Evolutionary conservation across 208 protist genomes (phyloP), one percentile per base, ranked within the genome.

Genomic region (Leishmania amazonensis): DNA sequence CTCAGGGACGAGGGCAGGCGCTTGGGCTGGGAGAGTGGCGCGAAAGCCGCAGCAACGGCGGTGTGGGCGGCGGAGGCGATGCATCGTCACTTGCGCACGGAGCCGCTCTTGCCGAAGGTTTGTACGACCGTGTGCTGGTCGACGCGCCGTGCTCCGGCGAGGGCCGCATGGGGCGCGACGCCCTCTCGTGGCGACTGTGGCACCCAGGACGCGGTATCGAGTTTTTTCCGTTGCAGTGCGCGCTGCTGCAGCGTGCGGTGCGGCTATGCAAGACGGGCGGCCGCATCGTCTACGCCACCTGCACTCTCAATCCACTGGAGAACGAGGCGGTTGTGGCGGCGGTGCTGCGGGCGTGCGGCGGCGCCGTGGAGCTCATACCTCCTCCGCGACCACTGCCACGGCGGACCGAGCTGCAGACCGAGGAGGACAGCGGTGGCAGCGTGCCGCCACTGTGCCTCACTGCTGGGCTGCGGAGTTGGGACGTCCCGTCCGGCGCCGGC

Each of bases 291-390:
- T 99, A 99, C 88, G 94, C 95, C 6, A 99, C 98, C 21, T 99
- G 98, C 85, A 98, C 96, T 13, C 81, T 99, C 24, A 99, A 99
- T 82, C 98, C 98, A n/a, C 80, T 99, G 49, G 98, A 99, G 88
- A 97, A 99, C 80, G 98, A 99, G 89, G 97, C 97, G 9, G 97
- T 99, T 7, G 91, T 99, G 42, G 89, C 93, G 31, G 85, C 94
- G 31, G 87, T 96, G 64, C 70, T 98, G 71, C 86, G 83, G 0
- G 89, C 87, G 65, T 81, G 42, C 75, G 77, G 74, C 3, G 89
- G 81, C 19, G 60, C 72, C 19, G 84, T 93, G 74, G 86, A 90
- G 81, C 81, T 96, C n/a, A 84, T 91, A 42, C 60, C 80, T 0
- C 90, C 87, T 9, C 84, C 93, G 11, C 53, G 74, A 31, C 38